phyloP scores from a whole-genome alignment of 2,329 filamentous ascomycete genomes.

The Pseudophaeomoniella oleicola region DNA sequence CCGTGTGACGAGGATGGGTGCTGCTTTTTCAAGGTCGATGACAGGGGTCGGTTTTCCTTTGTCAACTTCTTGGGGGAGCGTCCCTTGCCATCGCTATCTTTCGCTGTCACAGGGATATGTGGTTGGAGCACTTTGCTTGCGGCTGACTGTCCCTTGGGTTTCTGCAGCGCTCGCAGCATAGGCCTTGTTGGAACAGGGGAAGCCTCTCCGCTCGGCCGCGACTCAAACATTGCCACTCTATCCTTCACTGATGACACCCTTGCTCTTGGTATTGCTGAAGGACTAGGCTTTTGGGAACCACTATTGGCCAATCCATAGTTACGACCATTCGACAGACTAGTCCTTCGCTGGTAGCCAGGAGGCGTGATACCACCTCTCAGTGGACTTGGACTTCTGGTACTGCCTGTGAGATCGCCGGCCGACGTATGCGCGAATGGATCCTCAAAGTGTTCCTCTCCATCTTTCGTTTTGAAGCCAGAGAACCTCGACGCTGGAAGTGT shows the following conservation, averaged over 20 bases:
- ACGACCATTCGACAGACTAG: background rate
- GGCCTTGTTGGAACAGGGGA: background rate
- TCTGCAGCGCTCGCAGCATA: too few species aligned
- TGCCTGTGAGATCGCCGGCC: background rate
- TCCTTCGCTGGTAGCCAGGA: background rate
- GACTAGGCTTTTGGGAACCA: background rate
- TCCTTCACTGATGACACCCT: background rate
- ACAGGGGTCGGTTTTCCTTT: background rate
- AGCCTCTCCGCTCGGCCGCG: background rate
- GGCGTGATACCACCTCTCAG: background rate
- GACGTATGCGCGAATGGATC: background rate
- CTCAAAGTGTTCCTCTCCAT: background rate
- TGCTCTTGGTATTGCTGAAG: background rate
- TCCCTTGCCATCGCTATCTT: background rate
- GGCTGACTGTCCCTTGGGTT: too few species aligned
- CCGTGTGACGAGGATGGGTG: background rate
- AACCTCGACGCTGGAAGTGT: background rate
- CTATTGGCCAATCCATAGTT: background rate
- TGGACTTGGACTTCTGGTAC: background rate
- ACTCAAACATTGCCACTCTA: background rate
- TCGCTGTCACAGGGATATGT: background rate
- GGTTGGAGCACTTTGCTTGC: background rate
- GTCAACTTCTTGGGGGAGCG: background rate
- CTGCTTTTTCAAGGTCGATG: background rate
- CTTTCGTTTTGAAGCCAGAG: background rate